These are phyloP conservation scores for Hordeum pubiflorum DNA, from an alignment of 202 grass and related monocot species.

Conservation along the genomic window DNA sequence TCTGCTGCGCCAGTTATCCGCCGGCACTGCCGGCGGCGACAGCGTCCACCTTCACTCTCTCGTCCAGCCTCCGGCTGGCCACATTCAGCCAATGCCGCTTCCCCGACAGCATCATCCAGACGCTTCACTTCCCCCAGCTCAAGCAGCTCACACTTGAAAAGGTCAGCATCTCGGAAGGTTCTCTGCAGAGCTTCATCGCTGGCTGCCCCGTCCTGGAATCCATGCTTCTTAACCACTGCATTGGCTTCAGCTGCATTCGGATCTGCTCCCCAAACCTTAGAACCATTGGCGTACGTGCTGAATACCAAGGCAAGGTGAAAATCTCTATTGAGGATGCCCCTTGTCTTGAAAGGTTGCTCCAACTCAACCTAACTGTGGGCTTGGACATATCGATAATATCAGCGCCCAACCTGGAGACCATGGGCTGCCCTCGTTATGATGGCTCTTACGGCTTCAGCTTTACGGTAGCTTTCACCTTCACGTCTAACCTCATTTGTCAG, in stretches of 20 bases:
- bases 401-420: not conserved
- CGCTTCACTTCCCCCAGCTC: not conserved
- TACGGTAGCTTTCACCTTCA: not conserved
- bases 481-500: not conserved
- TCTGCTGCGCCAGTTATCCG: not conserved
- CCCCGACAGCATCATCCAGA: not conserved
- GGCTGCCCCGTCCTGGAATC: not conserved
- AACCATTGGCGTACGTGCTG: not conserved
- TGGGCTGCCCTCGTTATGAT: not conserved
- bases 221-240: not conserved
- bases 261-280: not conserved
- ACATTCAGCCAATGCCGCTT: not conserved
- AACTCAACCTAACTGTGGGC: not conserved
- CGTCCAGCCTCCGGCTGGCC: not conserved
- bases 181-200: not conserved
- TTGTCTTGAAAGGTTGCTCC: not conserved
- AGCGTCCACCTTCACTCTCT: not conserved
- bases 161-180: not conserved
- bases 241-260: not conserved
- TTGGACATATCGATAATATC: not conserved
- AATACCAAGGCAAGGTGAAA: rapidly evolving
- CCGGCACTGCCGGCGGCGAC: not conserved
- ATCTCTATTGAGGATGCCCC: not conserved
- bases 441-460: not conserved
- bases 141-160: not conserved